Evolutionary conservation across 768 basidiomycete species (phyloP), one percentile per base, ranked within the genome.

Genomic region (Rhizopogon vesiculosus): DNA sequence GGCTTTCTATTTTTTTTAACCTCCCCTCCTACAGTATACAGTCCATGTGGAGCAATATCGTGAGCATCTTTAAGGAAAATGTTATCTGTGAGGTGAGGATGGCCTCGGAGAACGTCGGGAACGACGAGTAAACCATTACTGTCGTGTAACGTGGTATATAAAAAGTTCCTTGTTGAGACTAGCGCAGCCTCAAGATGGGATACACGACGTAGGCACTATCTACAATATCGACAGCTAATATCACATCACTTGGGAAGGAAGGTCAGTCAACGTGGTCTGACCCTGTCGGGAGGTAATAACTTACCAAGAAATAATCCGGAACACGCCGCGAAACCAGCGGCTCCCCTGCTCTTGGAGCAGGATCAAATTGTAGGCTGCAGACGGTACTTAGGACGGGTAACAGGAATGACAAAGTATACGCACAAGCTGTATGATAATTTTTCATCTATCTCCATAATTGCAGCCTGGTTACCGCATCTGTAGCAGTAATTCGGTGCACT

Each of bases 401-500:
- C 42, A 45, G 15, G 38, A 5, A 41, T 25, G 12, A 33, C 43
- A 19, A 35, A 59, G 43, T 31, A 35, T 28, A 82, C 89, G 51
- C 64, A 91, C 90, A 92, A 92, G 76, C 87, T 91, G 73, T 92
- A 93, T 53, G 90, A 91, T 85, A 92, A 78, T 81, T 93, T 93
- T 85, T 93, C 91, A 74, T 99, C 97, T 72, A 99, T 97, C 74
- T 99, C 97, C 87, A 99, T 96, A 72, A 99, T 99, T 49, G 97
- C 97, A 54, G 97, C 97, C 68, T 98, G 97, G 72, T 99, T 99
- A 53, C 97, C 97, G 70, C 97, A 99, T 70, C 97, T 82, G 79
- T 99, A 99, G 76, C 96, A 99, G 74, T 98, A 99, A 76, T 99
- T 99, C 42, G 97, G 97, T 62, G 97, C 97, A 61, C 95, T 98